These are phyloP conservation scores for Cladosporium phlei DNA, from an alignment of 2,329 filamentous ascomycete species.

Conservation along the genomic window DNA sequence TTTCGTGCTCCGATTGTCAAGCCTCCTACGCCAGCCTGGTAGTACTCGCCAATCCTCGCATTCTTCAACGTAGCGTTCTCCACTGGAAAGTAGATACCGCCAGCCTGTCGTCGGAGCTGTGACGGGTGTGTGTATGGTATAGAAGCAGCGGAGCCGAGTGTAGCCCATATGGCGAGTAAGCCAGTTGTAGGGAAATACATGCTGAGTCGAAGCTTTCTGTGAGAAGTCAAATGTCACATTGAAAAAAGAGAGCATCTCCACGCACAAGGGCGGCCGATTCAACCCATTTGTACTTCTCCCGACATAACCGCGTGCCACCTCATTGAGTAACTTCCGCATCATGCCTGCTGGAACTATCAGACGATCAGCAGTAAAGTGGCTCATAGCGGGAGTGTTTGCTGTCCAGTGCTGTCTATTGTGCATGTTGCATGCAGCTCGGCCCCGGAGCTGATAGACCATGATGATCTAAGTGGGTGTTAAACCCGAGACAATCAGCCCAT, in stretches of 20 bases:
- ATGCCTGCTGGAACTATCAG: no score
- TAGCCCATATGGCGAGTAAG: neutral
- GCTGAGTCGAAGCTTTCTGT: neutral
- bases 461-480: neutral
- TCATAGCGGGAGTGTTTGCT: no score
- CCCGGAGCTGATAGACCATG: neutral
- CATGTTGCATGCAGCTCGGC: conserved; percentile 2
- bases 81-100: neutral
- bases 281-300: no score
- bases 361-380: no score
- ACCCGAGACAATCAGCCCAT: neutral
- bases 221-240: neutral
- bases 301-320: no score
- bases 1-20: neutral
- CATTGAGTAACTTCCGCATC: neutral
- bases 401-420: no score
- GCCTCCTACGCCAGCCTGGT: neutral
- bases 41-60: neutral
- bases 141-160: neutral
- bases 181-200: neutral
- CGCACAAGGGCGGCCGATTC: no score
- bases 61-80: neutral
- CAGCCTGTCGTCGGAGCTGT: neutral
- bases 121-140: neutral
- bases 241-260: neutral